phyloP scores from a whole-genome alignment of 1,284 basidiomycete genomes.

The Heterobasidion parviporum region DNA sequence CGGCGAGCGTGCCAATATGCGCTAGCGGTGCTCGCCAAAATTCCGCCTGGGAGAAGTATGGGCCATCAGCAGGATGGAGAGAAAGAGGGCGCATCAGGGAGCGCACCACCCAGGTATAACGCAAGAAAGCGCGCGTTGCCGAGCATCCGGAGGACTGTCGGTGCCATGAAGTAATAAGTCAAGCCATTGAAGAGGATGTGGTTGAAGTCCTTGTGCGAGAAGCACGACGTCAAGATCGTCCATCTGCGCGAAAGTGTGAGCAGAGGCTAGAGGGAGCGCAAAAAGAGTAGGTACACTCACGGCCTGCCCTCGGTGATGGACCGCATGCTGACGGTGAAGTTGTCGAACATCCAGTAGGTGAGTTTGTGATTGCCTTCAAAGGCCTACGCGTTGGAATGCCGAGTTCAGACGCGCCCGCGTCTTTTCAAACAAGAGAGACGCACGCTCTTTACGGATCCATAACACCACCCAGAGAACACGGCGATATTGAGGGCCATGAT shows the following conservation, averaged over 20 bases:
- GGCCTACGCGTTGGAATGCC: background rate
- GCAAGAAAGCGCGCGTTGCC: conserved; percentile 66
- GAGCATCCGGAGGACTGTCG: conserved; percentile 57
- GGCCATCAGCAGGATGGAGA: background rate
- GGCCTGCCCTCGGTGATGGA: conserved; percentile 62
- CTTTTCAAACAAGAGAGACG: conserved; percentile 12
- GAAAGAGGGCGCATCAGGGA: background rate
- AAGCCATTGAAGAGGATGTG: conserved; percentile 80
- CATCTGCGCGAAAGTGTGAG: conserved; percentile 40
- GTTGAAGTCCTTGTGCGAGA: conserved; percentile 57
- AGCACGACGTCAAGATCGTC: conserved; percentile 69
- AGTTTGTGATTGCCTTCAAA: conserved; percentile 37
- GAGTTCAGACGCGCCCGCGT: too few relatives aligned
- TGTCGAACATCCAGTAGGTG: conserved; percentile 51
- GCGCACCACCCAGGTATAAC: conserved; percentile 69
- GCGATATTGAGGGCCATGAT: conserved; percentile 37
- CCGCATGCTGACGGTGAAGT: conserved; percentile 58
- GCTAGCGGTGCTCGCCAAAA: conserved; percentile 53
- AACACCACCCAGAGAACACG: conserved; percentile 35
- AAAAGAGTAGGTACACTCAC: conserved; percentile 4
- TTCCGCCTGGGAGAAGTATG: conserved; percentile 39
- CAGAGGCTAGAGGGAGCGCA: background rate
- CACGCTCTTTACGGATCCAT: conserved; percentile 29
- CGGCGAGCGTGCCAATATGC: conserved; percentile 46
- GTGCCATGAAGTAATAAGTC: conserved; percentile 76